These are phyloP conservation scores for Rhizopogon vinicolor DNA, from an alignment of 768 basidiomycete genomes.

Conservation along the genomic window DNA sequence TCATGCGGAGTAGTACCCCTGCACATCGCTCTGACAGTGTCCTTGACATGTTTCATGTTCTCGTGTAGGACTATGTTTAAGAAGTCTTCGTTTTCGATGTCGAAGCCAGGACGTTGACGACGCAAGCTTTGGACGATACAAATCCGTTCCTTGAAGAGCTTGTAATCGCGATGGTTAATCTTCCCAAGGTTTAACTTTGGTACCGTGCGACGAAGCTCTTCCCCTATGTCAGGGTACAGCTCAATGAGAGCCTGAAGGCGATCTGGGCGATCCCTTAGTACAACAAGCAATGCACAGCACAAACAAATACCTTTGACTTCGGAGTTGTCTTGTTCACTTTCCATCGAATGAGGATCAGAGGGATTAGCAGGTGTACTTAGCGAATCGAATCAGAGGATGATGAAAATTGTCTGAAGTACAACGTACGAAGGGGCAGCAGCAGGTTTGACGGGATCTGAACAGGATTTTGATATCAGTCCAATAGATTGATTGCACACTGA, in stretches of 20 bases:
- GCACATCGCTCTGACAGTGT: background rate
- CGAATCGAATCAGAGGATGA: background rate
- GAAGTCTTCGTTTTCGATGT: background rate
- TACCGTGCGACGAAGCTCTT: background rate
- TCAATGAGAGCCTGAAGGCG: slow-evolving; percentile 1
- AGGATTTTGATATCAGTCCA: background rate
- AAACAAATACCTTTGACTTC: background rate
- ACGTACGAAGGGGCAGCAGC: background rate
- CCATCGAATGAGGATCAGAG: no score
- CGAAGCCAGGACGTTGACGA: background rate
- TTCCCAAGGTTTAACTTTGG: background rate
- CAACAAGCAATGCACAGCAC: background rate
- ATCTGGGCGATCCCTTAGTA: slow-evolving; percentile 2
- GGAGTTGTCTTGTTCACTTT: background rate
- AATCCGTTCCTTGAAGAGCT: slow-evolving; percentile 11
- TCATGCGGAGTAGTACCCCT: background rate
- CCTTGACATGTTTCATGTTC: background rate
- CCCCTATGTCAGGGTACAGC: slow-evolving; percentile 11
- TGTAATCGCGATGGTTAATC: slow-evolving; percentile 11
- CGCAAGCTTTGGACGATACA: slow-evolving; percentile 4
- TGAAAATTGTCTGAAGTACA: background rate
- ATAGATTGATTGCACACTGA: no score
- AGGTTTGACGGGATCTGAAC: slow-evolving; percentile 6
- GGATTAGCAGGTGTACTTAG: background rate
- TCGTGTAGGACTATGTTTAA: slow-evolving; percentile 3